Evolutionary conservation across 257 asterid genomes (phyloP).

Genomic region (Jaltomata sinuosa): DNA sequence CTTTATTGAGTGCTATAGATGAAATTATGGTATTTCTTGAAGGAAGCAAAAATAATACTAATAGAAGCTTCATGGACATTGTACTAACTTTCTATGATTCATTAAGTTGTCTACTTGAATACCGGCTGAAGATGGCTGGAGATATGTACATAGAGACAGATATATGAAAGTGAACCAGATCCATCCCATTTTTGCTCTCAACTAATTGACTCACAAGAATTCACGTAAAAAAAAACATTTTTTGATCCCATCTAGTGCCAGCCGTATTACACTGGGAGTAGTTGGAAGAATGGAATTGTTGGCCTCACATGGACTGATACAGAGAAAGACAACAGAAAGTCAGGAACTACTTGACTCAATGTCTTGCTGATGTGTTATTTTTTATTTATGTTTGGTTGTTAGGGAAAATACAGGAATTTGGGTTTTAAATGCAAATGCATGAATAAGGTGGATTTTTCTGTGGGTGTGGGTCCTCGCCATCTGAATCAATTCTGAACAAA

Average conservation of each 20-base stretch:
- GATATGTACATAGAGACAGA: not conserved
- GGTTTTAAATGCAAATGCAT: not conserved
- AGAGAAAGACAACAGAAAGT: not conserved
- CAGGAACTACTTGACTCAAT: not conserved
- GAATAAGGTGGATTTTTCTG: not conserved
- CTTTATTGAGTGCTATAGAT: not conserved
- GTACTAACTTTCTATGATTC: not conserved
- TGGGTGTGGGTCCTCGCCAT: not conserved
- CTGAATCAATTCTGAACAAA: not conserved
- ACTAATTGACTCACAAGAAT: not conserved
- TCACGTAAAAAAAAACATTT: not conserved
- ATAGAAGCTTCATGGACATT: not conserved
- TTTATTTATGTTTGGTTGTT: not conserved
- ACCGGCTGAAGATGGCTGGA: not conserved
- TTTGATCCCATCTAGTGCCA: not conserved
- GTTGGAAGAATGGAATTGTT: not conserved
- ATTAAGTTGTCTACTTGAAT: not conserved
- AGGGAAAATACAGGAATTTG: not conserved
- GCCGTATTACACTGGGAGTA: not conserved
- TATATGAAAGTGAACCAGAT: not conserved
- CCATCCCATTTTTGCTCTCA: not conserved
- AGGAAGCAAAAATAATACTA: not conserved
- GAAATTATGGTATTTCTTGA: not conserved
- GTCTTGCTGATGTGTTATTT: not conserved
- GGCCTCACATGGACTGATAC: not conserved